Conservation (phyloP, 805 yeast genomes). For the Kuraishia cidri region DNA sequence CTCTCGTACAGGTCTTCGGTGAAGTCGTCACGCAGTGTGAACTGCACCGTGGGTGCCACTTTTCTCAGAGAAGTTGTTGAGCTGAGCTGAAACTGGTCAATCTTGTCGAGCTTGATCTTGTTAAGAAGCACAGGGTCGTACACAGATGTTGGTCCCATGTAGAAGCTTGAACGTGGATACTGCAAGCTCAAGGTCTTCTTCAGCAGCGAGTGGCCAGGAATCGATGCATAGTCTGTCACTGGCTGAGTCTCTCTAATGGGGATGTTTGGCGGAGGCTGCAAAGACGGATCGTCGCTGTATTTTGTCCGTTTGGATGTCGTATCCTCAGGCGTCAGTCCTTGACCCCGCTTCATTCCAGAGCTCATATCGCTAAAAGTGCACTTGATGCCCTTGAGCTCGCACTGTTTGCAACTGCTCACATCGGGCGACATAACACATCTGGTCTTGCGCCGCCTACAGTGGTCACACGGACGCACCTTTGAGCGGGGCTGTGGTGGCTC, state of each 20-base stretch:
- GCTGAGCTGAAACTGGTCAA: slow-evolving; percentile 74
- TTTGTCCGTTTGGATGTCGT: slow-evolving; percentile 13
- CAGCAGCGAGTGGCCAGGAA: slow-evolving; percentile 55
- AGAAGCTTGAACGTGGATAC: slow-evolving; percentile 84
- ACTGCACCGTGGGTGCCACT: slow-evolving; percentile 70
- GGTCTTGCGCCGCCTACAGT: slow-evolving; percentile 72
- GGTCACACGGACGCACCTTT: slow-evolving; percentile 67
- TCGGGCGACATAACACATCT: slow-evolving; percentile 68
- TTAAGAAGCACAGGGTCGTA: slow-evolving; percentile 69
- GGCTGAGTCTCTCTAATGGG: slow-evolving; percentile 47
- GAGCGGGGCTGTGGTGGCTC: slow-evolving; percentile 29
- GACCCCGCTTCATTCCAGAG: slow-evolving; percentile 25
- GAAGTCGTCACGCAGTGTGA: slow-evolving; percentile 74
- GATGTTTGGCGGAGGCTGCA: slow-evolving; percentile 27
- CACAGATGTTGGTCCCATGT: slow-evolving; percentile 81
- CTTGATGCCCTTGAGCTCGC: slow-evolving; percentile 62
- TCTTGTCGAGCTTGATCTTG: slow-evolving; percentile 52
- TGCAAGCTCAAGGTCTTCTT: slow-evolving; percentile 70
- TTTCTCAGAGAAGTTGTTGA: slow-evolving; percentile 62
- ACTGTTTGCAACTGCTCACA: slow-evolving; percentile 59
- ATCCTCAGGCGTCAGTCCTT: slow-evolving; percentile 12
- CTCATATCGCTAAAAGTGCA: slow-evolving; percentile 70
- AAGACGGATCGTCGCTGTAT: slow-evolving; percentile 21
- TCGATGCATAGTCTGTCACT: slow-evolving; percentile 55
- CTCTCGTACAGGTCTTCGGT: slow-evolving; percentile 57